phyloP scores from a whole-genome alignment of 805 yeast genomes.

The Wickerhamiella bombiphila region DNA sequence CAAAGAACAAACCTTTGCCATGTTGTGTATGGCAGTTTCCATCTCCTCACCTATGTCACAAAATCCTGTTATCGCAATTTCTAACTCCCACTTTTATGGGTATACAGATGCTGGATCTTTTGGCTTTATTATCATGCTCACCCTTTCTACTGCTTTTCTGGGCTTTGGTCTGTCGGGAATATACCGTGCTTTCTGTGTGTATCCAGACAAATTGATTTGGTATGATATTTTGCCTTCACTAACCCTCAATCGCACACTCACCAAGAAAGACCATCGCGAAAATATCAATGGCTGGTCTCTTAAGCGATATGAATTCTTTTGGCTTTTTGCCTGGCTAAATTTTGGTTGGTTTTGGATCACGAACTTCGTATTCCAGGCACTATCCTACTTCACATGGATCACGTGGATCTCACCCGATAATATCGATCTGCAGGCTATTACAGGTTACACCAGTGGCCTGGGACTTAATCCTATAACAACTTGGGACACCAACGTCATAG shows the following conservation, averaged over 20 bases:
- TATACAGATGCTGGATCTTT: constrained; percentile 18
- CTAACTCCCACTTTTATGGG: constrained; percentile 17
- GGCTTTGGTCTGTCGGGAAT: constrained; percentile 57
- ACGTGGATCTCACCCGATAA: constrained; percentile 41
- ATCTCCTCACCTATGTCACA: constrained; percentile 16
- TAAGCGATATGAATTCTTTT: constrained; percentile 36
- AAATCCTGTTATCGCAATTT: constrained; percentile 22
- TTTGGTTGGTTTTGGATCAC: constrained; percentile 55
- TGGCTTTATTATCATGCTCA: constrained; percentile 40
- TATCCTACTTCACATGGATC: constrained; percentile 48
- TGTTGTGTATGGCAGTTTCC: constrained; percentile 23
- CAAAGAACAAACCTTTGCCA: constrained; percentile 27
- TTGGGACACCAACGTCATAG: constrained; percentile 32
- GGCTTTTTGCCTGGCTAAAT: constrained; percentile 26
- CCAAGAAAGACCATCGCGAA: constrained; percentile 28
- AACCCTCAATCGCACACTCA: constrained; percentile 35
- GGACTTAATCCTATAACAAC: constrained; percentile 41
- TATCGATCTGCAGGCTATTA: constrained; percentile 32
- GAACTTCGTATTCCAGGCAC: constrained; percentile 44
- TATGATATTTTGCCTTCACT: constrained; percentile 28
- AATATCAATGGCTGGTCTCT: constrained; percentile 44
- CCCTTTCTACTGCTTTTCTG: constrained; percentile 41
- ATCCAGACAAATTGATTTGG: constrained; percentile 34
- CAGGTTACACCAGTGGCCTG: constrained; percentile 34
- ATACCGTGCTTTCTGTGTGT: constrained; percentile 41